phyloP scores from a whole-genome alignment of 441 rosid genomes.

The Heliophila coronopifolia region DNA sequence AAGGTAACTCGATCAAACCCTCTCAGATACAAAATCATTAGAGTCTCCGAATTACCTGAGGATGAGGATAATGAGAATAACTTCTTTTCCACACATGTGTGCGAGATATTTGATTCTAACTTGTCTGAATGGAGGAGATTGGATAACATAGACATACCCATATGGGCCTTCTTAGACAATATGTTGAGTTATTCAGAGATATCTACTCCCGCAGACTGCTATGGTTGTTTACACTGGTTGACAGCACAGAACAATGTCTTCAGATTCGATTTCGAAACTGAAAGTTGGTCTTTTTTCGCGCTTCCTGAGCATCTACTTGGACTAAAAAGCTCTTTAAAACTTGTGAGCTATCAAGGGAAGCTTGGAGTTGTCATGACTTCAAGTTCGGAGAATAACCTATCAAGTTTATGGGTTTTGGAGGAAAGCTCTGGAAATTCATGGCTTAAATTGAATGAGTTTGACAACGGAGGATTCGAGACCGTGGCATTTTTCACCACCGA shows the following conservation, averaged over 20 bases:
- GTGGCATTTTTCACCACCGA: too few species aligned
- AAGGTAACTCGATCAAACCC: neutral
- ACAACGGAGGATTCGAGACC: too few species aligned
- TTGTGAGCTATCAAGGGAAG: too few species aligned
- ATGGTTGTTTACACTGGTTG: conserved; percentile 5
- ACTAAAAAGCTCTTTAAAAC: too few species aligned
- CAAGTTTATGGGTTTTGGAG: too few species aligned
- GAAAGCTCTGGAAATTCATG: too few species aligned
- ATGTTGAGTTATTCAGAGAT: neutral
- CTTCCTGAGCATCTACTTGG: too few species aligned
- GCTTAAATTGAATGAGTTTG: too few species aligned
- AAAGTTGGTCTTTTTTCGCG: too few species aligned
- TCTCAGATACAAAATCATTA: neutral
- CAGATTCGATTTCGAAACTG: neutral
- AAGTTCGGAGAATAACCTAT: too few species aligned
- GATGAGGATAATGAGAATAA: neutral
- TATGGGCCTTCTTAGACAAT: too few species aligned
- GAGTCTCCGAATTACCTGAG: neutral
- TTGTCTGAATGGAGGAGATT: neutral
- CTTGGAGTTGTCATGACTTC: too few species aligned
- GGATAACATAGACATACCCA: neutral
- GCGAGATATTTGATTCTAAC: conserved; percentile 6
- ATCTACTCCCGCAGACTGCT: neutral
- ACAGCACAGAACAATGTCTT: neutral
- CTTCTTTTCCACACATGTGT: neutral